Evolutionary conservation across 2,329 filamentous ascomycete species (phyloP), one percentile per base, ranked within the genome.

Genomic region (Xylaria sp.): DNA sequence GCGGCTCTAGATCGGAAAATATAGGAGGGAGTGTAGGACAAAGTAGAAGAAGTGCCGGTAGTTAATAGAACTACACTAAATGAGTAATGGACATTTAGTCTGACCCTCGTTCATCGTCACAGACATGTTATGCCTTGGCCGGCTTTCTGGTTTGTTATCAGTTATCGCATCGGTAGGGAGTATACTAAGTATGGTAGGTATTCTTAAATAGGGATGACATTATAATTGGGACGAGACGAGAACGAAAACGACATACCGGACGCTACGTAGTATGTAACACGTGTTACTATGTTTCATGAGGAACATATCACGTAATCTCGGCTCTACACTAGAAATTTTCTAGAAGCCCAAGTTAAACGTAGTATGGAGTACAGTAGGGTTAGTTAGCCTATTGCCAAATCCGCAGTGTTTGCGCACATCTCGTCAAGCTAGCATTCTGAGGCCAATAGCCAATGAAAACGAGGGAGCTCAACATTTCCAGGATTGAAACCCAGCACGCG

Each of bases 241-340:
- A 58, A n/a, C 37, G 35, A 58, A 44, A 44, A 58, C 37, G 37
- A 48, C 18, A 61, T 25, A n/a, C n/a, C n/a, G n/a, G n/a, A 16
- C 16, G 18, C 40, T 44, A 59, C 18, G 32, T 51, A n/a, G n/a
- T 58, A 40, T 25, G 29, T 57, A 13, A 57, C 27, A 53, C 27
- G 40, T n/a, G 40, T 25, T 3, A 21, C 12, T 37, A 37, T 37
- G 32, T 62, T 59, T 40, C 50, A 63, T 23, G 42, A 62, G 27
- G 16, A 57, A 55, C n/a, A 27, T 18, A 21, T 35, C 27, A 37
- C 5, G 50, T 55, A 50, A 23, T 16, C 32, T 40, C 21, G 25
- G 21, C 21, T 8, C 37, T n/a, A 58, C 37, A 58, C 55, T 70
- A 54, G 70, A 72, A 72, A 23, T 55, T 63, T 72, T 72, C 70